A percentile compares a stretch with the other conserved stretches of the same genome.
Evolutionary conservation across 108 stramenopile genomes (phyloP).

Genomic region (Cylindrotheca fusiformis): DNA sequence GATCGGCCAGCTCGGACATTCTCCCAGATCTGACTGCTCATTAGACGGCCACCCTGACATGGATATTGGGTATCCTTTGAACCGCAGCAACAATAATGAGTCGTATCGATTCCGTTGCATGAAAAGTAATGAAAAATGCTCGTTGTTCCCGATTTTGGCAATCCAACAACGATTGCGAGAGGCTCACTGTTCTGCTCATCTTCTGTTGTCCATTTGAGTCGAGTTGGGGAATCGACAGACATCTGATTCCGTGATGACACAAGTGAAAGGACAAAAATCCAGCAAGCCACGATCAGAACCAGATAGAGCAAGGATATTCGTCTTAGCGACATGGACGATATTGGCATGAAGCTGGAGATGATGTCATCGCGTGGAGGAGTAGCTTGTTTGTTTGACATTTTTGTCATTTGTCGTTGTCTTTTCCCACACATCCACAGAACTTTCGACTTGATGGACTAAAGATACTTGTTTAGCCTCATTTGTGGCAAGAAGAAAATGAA

Average conservation of each 20-base stretch:
- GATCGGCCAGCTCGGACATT: constrained; percentile 3
- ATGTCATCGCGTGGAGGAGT: too few species aligned
- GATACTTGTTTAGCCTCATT: too few species aligned
- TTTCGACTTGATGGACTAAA: too few species aligned
- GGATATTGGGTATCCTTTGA: constrained; percentile 18
- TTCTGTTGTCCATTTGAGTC: too few species aligned
- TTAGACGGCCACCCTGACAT: not conserved
- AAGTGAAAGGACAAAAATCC: not conserved
- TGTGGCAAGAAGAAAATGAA: too few species aligned
- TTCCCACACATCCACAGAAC: too few species aligned
- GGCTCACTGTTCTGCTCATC: constrained; percentile 2
- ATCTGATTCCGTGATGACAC: not conserved
- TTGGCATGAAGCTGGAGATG: too few species aligned
- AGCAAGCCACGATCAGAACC: not conserved
- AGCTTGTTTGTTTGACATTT: too few species aligned
- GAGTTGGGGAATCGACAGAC: too few species aligned
- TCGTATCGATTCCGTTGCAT: constrained; percentile 18
- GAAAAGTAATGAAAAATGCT: constrained; percentile 29
- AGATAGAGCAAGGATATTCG: not conserved
- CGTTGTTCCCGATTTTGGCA: constrained; percentile 33
- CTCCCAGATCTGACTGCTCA: constrained; percentile 9
- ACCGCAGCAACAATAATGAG: constrained; percentile 35
- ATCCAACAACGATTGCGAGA: constrained; percentile 27
- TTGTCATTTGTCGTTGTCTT: too few species aligned
- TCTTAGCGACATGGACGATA: constrained; percentile 1